Evolutionary conservation across 352 stramenopile genomes (phyloP).

Genomic region (Phytophthora lateralis): DNA sequence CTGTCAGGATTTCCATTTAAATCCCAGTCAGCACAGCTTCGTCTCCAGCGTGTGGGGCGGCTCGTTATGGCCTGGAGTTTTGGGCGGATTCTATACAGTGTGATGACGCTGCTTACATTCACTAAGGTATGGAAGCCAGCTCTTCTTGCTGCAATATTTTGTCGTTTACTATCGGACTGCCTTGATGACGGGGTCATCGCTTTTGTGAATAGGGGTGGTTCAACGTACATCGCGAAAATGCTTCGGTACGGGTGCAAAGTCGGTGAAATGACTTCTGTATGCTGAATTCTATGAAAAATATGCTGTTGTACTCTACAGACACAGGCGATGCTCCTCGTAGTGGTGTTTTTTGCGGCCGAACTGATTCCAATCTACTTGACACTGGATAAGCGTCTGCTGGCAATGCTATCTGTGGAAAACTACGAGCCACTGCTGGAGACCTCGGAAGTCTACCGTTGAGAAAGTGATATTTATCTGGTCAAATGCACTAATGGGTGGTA

Average conservation of each 20-base stretch:
- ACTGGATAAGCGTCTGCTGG: constrained; percentile 72
- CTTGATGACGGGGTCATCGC: too few relatives aligned
- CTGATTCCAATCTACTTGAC: constrained; percentile 82
- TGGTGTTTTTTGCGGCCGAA: constrained; percentile 80
- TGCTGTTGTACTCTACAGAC: constrained; percentile 34
- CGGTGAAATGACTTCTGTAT: neutral
- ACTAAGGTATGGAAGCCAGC: constrained; percentile 57
- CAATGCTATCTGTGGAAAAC: constrained; percentile 83
- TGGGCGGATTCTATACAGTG: constrained; percentile 86
- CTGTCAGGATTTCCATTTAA: constrained; percentile 91
- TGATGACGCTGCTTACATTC: constrained; percentile 89
- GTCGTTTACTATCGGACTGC: too few relatives aligned
- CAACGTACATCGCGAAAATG: constrained; percentile 72
- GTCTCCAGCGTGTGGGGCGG: constrained; percentile 61
- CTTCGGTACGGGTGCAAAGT: constrained; percentile 46
- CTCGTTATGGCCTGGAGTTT: constrained; percentile 86
- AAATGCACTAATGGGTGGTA: neutral
- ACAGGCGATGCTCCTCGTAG: constrained; percentile 85
- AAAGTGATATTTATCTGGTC: constrained; percentile 25
- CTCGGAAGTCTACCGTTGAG: constrained; percentile 59
- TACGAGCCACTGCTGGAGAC: constrained; percentile 76
- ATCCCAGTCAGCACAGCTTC: constrained; percentile 55
- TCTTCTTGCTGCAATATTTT: neutral
- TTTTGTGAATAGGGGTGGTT: constrained; percentile 72
- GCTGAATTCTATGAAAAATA: neutral